These are phyloP conservation scores for Scedosporium aurantiacum DNA, from an alignment of 2,329 filamentous ascomycete genomes.

Conservation along the genomic window DNA sequence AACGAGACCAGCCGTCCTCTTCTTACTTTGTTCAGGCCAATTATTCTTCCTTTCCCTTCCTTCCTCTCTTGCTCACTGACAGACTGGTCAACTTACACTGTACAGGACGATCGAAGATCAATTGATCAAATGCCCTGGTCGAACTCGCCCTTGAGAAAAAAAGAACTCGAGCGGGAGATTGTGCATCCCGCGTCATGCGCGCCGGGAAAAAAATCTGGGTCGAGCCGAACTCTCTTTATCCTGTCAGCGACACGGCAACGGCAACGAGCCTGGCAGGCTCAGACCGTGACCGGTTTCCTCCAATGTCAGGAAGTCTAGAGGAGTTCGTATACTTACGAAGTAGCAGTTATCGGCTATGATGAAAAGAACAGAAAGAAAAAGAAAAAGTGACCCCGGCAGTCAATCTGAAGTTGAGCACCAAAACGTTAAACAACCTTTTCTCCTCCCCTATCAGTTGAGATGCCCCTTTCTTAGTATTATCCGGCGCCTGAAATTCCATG, in stretches of 20 bases:
- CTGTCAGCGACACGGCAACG: not conserved
- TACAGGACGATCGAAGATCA: not conserved
- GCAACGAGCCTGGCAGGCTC: not conserved
- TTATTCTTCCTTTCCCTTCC: not conserved
- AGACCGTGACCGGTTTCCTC: too few relatives aligned
- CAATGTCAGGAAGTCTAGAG: too few relatives aligned
- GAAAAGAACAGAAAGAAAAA: not conserved
- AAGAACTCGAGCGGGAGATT: not conserved
- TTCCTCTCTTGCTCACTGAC: not conserved
- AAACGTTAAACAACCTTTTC: not conserved
- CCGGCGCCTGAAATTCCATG: too few relatives aligned
- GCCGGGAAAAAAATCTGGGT: not conserved
- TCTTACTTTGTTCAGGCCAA: not conserved
- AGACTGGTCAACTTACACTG: not conserved
- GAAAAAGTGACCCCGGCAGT: not conserved
- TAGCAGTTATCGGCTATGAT: not conserved
- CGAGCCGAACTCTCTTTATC: not conserved
- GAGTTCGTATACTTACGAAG: not conserved
- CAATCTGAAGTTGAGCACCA: not conserved
- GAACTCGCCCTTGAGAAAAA: not conserved
- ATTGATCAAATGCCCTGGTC: too few relatives aligned
- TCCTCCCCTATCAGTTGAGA: not conserved
- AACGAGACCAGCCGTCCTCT: too few relatives aligned
- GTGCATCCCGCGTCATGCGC: slow-evolving; percentile 3
- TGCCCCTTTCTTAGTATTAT: not conserved